Evolutionary conservation across 2,329 filamentous ascomycete genomes (phyloP).

Genomic region (Drechslera avenae): DNA sequence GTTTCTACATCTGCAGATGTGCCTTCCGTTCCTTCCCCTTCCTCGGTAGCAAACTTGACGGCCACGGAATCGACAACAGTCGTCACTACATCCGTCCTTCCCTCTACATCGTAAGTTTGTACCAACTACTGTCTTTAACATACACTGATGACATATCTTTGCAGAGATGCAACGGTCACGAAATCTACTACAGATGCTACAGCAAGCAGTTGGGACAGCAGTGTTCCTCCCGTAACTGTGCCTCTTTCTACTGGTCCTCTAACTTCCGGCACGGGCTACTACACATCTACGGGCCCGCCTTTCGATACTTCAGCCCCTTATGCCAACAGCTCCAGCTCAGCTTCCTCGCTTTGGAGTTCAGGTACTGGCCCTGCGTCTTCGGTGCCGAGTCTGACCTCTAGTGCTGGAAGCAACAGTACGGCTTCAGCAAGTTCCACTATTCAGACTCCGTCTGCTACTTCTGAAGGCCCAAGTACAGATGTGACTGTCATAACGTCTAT

Average conservation of each 20-base stretch:
- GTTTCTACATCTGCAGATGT: constrained; percentile 12
- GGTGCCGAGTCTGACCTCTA: neutral
- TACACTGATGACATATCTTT: constrained; percentile 6
- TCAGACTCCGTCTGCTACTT: neutral
- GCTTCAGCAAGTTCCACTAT: neutral
- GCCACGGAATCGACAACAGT: constrained; percentile 3
- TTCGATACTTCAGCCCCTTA: constrained; percentile 16
- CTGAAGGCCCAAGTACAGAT: neutral
- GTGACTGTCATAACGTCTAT: constrained; percentile 4
- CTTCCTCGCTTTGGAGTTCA: constrained; percentile 7
- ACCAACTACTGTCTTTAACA: constrained; percentile 1
- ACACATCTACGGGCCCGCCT: constrained; percentile 1
- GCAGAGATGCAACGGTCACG: constrained; percentile 4
- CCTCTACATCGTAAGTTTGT: constrained; percentile 18
- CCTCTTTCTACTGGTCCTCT: constrained; percentile 12
- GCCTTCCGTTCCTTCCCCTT: constrained; percentile 1
- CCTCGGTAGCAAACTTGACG: constrained; percentile 4
- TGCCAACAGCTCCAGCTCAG: constrained; percentile 11
- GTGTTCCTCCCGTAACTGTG: constrained; percentile 11
- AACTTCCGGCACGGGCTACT: constrained; percentile 13
- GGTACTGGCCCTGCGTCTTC: constrained; percentile 7
- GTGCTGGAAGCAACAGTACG: neutral
- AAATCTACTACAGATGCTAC: constrained; percentile 25
- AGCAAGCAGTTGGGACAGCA: constrained; percentile 23
- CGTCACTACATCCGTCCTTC: constrained; percentile 8